phyloP scores from a whole-genome alignment of 495 filamentous ascomycete species.

The Neurospora sublineolata region DNA sequence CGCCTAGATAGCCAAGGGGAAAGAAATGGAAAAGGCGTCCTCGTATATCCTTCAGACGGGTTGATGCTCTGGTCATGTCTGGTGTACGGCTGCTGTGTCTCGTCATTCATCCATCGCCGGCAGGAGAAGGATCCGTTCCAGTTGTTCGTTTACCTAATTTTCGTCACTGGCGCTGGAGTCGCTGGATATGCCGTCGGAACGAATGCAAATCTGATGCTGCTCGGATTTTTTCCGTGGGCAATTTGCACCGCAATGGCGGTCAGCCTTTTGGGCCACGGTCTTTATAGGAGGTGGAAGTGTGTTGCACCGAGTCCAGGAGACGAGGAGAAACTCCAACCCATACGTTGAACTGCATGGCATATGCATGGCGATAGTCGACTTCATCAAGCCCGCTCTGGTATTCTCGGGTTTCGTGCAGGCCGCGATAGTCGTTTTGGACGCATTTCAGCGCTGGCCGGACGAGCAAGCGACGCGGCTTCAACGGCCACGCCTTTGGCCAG shows the following conservation, averaged over 20 bases:
- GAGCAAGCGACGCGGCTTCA: background rate
- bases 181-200: conserved; percentile 20
- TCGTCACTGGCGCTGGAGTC: conserved; percentile 19
- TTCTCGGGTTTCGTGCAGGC: background rate
- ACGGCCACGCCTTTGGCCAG: background rate
- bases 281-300: conserved; percentile 4
- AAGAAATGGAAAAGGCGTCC: conserved; percentile 2
- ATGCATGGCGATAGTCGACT: background rate
- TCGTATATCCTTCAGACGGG: conserved; percentile 22
- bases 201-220: conserved; percentile 28
- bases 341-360: background rate
- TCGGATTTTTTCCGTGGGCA: conserved; percentile 33
- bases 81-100: conserved; percentile 34
- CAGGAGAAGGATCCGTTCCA: conserved; percentile 31
- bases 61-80: conserved; percentile 35
- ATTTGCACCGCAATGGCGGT: conserved; percentile 31
- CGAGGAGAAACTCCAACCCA: background rate
- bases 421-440: background rate
- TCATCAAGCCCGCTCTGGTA: background rate
- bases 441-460: background rate
- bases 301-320: background rate
- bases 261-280: conserved; percentile 17
- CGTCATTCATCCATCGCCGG: conserved; percentile 31
- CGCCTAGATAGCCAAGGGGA: background rate
- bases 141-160: conserved; percentile 24